Base-by-base conservation (phyloP, 2,329 filamentous ascomycete species). In the Alternaria gansuensis region DNA sequence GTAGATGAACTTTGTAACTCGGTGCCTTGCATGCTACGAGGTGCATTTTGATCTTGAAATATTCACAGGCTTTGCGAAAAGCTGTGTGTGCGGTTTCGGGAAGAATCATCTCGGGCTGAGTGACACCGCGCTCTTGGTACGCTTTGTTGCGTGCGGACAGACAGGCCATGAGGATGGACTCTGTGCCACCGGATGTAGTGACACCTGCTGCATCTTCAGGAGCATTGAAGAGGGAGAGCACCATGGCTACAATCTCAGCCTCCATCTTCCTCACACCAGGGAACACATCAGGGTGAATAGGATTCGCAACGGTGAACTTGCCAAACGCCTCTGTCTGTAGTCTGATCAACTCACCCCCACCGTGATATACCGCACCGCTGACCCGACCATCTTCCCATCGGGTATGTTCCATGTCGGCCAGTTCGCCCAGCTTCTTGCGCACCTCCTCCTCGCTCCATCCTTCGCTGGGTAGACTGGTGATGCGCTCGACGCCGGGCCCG, bases 241-340 rank as follows among this genome's bases (percentile, higher is more conserved):
- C 93, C 94, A 99, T 99, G 66, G 93, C 90, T 51, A 99, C 95
- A 62, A 99, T 83, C 81, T 99, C 95, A 43, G 95, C 94, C 82
- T 99, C 95, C 95, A 99, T 99, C 86, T 99, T 99, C 71, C 95
- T 85, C 51, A 99, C 93, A 28, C 94, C 95, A 14, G 95, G 95
- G 80, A 99, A 99, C 41, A 99, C 94, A 80, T 99, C 95, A 6
- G 95, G 95, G 77, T 99, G 95, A 68, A 99, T 95, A 3, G 95
- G 95, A 78, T 99, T 99, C 37, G 93, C 87, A 29, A 99, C 95
- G 50, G 93, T 94, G 77, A 99, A 99, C 78, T 91, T 90, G 65
- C 91, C 90, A 83, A 94, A 98, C 0, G 95, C 94, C 76, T 97
- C 92, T 5, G 91, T 91, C 81, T 99, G 95, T 37, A 99, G 82